phyloP scores from a whole-genome alignment of 108 stramenopile genomes.

The Fistulifera solaris region DNA sequence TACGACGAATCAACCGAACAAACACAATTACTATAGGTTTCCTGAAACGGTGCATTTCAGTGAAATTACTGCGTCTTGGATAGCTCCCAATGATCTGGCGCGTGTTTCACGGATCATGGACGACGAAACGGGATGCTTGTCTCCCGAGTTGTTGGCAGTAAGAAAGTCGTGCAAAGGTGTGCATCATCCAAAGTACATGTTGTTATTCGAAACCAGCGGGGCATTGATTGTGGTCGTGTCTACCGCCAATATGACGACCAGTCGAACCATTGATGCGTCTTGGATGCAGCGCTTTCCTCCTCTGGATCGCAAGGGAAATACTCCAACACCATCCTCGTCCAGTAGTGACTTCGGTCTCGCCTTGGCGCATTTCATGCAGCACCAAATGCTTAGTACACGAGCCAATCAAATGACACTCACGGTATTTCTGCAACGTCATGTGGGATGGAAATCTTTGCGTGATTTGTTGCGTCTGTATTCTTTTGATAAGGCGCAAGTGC shows the following conservation, averaged over 20 bases:
- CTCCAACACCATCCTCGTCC: neutral
- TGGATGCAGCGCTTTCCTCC: constrained; percentile 72
- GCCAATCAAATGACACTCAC: constrained; percentile 21
- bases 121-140: constrained; percentile 8
- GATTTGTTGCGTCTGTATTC: constrained; percentile 9
- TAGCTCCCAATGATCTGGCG: neutral
- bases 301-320: constrained; percentile 1
- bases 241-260: constrained; percentile 53
- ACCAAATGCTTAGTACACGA: constrained; percentile 41
- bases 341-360: constrained; percentile 51
- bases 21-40: neutral
- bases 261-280: constrained; percentile 45
- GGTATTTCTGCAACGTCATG: constrained; percentile 33
- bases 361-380: constrained; percentile 50
- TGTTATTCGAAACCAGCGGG: constrained; percentile 60
- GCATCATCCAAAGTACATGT: constrained; percentile 77
- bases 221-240: constrained; percentile 62
- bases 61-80: constrained; percentile 5
- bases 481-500: constrained; percentile 47
- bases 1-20: neutral
- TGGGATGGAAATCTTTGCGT: constrained; percentile 19
- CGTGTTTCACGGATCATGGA: neutral
- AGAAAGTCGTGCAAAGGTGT: constrained; percentile 40
- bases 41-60: constrained; percentile 9
- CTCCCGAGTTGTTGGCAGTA: constrained; percentile 4